phyloP scores from a whole-genome alignment of 352 stramenopile genomes.

The Aphanomyces cochlioides region DNA sequence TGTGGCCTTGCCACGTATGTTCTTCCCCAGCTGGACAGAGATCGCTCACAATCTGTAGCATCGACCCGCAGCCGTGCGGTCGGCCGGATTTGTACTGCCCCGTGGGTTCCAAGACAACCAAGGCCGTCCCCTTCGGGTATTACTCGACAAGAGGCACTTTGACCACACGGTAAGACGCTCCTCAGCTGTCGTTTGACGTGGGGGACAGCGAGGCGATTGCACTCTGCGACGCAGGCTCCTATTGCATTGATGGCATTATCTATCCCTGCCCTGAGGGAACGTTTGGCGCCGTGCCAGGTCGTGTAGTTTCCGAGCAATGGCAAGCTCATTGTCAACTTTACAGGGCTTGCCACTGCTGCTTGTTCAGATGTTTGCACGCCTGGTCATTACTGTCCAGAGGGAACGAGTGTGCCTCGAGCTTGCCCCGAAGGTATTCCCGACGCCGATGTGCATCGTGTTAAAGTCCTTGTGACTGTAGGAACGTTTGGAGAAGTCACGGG shows the following conservation, averaged over 20 bases:
- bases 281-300: background rate
- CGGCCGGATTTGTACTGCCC: constrained; percentile 52
- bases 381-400: constrained; percentile 56
- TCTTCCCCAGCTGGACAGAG: background rate
- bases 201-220: constrained; percentile 33
- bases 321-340: background rate
- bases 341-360: constrained; percentile 30
- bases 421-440: constrained; percentile 38
- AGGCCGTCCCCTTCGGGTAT: constrained; percentile 35
- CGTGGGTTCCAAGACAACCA: constrained; percentile 38
- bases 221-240: constrained; percentile 68
- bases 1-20: constrained; percentile 45
- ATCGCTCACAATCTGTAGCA: background rate
- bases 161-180: constrained; percentile 27
- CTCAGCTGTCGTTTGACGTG: background rate
- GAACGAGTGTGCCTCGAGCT: constrained; percentile 33
- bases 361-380: constrained; percentile 54
- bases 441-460: constrained; percentile 50
- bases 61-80: constrained; percentile 44
- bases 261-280: constrained; percentile 61
- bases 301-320: background rate
- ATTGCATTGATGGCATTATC: constrained; percentile 59
- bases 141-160: constrained; percentile 43
- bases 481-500: constrained; percentile 53
- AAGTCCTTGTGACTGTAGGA: constrained; percentile 38